Evolutionary conservation across 2,329 filamentous ascomycete species (phyloP).

Genomic region (Cladobotryum protrusum): DNA sequence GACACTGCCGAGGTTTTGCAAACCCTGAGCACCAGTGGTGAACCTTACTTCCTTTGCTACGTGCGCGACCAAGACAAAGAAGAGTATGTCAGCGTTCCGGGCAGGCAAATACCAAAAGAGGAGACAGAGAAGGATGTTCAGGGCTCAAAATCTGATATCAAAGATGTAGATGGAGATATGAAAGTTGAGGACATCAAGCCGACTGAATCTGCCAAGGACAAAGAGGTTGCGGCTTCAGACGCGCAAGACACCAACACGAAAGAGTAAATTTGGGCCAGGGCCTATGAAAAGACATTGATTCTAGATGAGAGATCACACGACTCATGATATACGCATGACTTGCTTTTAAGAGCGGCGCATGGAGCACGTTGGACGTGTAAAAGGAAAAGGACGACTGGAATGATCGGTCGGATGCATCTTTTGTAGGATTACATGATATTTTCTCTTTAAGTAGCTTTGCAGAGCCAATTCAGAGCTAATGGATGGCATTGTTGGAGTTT

Average conservation of each 20-base stretch:
- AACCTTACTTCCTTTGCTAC: conserved; percentile 79
- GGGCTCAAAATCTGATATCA: background rate
- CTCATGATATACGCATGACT: background rate
- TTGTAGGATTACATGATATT: too few species aligned
- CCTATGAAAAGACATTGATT: too few species aligned
- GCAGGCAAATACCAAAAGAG: conserved; percentile 24
- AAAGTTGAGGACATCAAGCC: conserved; percentile 9
- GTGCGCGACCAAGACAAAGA: conserved; percentile 62
- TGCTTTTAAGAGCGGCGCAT: background rate
- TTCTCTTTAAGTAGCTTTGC: too few species aligned
- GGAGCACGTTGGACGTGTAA: background rate
- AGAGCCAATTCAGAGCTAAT: too few species aligned
- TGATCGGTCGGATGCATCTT: too few species aligned
- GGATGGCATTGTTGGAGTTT: too few species aligned
- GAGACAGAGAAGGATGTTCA: conserved; percentile 8
- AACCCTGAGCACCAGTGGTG: conserved; percentile 60
- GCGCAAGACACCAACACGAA: background rate
- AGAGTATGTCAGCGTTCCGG: conserved; percentile 42
- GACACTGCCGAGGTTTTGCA: conserved; percentile 64
- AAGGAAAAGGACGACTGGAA: background rate
- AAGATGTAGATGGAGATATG: conserved; percentile 22
- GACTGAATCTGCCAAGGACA: background rate
- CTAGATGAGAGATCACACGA: background rate
- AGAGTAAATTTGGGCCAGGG: too few species aligned
- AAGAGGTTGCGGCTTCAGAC: background rate